These are phyloP conservation scores for Yamadazyma kanchanaburiensis DNA, from an alignment of 1,139 yeast species.

Conservation along the genomic window DNA sequence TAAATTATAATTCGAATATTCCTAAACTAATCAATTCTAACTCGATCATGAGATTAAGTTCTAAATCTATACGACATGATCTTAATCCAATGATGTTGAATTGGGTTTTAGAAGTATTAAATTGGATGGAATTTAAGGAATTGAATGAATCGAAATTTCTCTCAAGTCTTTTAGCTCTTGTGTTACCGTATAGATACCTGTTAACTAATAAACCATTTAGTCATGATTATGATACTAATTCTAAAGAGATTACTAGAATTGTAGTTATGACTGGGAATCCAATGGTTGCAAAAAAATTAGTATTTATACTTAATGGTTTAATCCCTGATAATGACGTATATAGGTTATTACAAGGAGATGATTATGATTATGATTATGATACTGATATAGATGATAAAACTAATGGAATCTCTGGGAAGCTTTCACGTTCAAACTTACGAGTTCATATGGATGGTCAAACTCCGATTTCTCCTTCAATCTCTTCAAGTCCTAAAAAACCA, in stretches of 20 bases:
- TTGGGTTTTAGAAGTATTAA: slow-evolving; percentile 57
- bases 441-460: too few species aligned
- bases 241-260: slow-evolving; percentile 41
- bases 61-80: slow-evolving; percentile 6
- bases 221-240: slow-evolving; percentile 12
- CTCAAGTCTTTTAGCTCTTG: slow-evolving; percentile 43
- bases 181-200: slow-evolving; percentile 36
- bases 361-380: background rate
- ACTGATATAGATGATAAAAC: background rate
- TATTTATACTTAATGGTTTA: slow-evolving; percentile 52
- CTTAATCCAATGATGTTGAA: slow-evolving; percentile 31
- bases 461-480: too few species aligned
- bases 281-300: slow-evolving; percentile 56
- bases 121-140: slow-evolving; percentile 63
- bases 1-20: slow-evolving; percentile 40
- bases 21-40: slow-evolving; percentile 45
- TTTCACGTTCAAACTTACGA: too few species aligned
- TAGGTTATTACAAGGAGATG: slow-evolving; percentile 4
- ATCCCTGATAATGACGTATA: slow-evolving; percentile 25
- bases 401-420: too few species aligned
- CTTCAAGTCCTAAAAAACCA: background rate
- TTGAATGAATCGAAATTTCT: slow-evolving; percentile 37
- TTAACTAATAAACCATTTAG: slow-evolving; percentile 32
- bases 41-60: slow-evolving; percentile 25
- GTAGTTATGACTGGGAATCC: slow-evolving; percentile 61